Percentiles rank a stretch among this genome's conserved stretches.
Evolutionary conservation across 164 flowering plant genomes (phyloP).

Genomic region (Chimonanthus salicifolius): DNA sequence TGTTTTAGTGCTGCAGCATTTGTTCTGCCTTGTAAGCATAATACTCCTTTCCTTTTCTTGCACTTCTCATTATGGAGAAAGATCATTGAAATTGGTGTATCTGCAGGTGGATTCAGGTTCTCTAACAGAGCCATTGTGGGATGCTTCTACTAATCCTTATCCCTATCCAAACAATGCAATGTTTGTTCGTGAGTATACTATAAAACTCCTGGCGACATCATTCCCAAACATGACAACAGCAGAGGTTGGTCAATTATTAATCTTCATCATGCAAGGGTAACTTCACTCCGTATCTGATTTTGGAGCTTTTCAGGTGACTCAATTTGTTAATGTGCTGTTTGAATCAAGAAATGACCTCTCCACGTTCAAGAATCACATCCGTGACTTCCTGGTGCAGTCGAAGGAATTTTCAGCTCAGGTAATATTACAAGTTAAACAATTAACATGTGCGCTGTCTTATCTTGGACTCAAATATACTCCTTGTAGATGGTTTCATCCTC

Average conservation of each 20-base stretch:
- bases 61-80: not conserved
- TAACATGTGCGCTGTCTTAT: too few relatives aligned
- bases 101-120: conserved; percentile 75
- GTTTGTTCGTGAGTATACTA: conserved; percentile 82
- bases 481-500: too few relatives aligned
- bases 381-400: conserved; percentile 95
- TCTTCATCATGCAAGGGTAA: too few relatives aligned
- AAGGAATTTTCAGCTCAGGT: conserved; percentile 99
- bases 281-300: too few relatives aligned
- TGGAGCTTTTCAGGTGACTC: conserved; percentile 56
- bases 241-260: conserved; percentile 43
- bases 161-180: conserved; percentile 63
- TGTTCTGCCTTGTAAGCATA: conserved; percentile 80
- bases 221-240: conserved; percentile 89
- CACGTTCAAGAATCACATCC: conserved; percentile 68
- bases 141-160: conserved; percentile 60
- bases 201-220: conserved; percentile 81
- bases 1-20: conserved; percentile 80
- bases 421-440: not conserved
- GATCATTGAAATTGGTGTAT: conserved; percentile 2
- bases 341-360: conserved; percentile 77
- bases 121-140: conserved; percentile 92
- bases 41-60: not conserved
- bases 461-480: too few relatives aligned
- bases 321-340: conserved; percentile 78